Conservation (phyloP, 108 stramenopile species). For the Fistulifera pelliculosa region DNA sequence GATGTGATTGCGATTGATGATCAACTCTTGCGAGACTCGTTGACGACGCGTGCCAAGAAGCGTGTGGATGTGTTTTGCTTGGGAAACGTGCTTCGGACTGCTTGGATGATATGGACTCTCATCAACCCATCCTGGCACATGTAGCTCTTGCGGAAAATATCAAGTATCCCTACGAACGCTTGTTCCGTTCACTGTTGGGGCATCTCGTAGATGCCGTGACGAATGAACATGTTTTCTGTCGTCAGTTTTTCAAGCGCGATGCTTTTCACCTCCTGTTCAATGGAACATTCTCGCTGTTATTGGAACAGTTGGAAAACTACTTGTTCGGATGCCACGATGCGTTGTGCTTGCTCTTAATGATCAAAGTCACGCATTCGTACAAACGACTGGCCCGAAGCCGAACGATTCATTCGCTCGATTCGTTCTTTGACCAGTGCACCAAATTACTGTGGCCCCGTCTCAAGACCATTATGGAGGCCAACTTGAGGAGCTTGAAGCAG, state of each 20-base stretch:
- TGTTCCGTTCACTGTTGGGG: slow-evolving; percentile 85
- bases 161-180: slow-evolving; percentile 89
- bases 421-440: slow-evolving; percentile 87
- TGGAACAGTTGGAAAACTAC: slow-evolving; percentile 96
- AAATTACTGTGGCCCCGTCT: slow-evolving; percentile 95
- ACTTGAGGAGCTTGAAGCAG: slow-evolving; percentile 76
- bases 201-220: slow-evolving; percentile 96
- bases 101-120: slow-evolving; percentile 12
- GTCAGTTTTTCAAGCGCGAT: slow-evolving; percentile 92
- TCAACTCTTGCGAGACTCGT: slow-evolving; percentile 73
- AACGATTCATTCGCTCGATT: slow-evolving; percentile 80
- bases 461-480: slow-evolving; percentile 89
- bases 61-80: slow-evolving; percentile 89
- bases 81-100: slow-evolving; percentile 54
- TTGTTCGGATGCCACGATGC: slow-evolving; percentile 93
- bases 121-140: slow-evolving; percentile 84
- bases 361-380: slow-evolving; percentile 89
- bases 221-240: slow-evolving; percentile 91
- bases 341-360: slow-evolving; percentile 93
- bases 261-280: slow-evolving; percentile 83
- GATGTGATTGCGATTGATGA: slow-evolving; percentile 96
- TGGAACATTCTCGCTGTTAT: slow-evolving; percentile 69
- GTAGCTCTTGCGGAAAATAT: slow-evolving; percentile 76
- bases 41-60: slow-evolving; percentile 88
- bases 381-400: slow-evolving; percentile 84